Base-by-base conservation (phyloP, 805 yeast genomes). In the Wilhelminamyces savonicus region DNA sequence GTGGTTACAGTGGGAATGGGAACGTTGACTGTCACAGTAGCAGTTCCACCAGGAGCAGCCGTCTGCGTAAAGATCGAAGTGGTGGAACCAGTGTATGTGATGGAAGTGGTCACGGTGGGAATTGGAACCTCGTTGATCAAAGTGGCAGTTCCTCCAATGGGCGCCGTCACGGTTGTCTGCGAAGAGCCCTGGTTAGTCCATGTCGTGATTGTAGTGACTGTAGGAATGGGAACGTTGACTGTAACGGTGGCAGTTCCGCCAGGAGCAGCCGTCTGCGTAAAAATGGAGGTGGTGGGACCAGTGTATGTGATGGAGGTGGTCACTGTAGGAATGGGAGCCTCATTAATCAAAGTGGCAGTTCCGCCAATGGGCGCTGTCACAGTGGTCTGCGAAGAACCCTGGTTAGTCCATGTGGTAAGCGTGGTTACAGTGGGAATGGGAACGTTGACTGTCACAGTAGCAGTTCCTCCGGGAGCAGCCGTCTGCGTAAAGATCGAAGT, bases 1-100 rank as follows among this genome's bases (percentile, higher is more conserved):
- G 11, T 21, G 23, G 34, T 29, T 27, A 28, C 23, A n/a, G 28
- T 24, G 13, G 32, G 19, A 13, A 45, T 40, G 7, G 46, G 44
- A 11, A 35, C 38, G 10, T 39, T 34, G 13, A 44, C 30, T n/a
- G 36, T 28, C 4, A 47, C 46, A 1, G 51, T 45, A 3, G 35
- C 44, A 7, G 48, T 41, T 12, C 31, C 43, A 13, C 45, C 51
- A 7, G 39, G 32, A 3, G 41, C 12, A 14, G 43, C 39, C 7
- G 50, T 35, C n/a, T 17, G 23, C 3, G 55, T 51, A 7, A 36
- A 34, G 14, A 41, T 31, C 4, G 44, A 22, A 7, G 23, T 18
- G 24, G 12, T 11, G 4, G 23, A 17, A 15, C 31, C 29, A 5
- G 37, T 37, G 37, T 41, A 43, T 7, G 49, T 38, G 16, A 24